Evolutionary conservation across 2,329 filamentous ascomycete species (phyloP).

Genomic region (Raffaelea ambrosiae): DNA sequence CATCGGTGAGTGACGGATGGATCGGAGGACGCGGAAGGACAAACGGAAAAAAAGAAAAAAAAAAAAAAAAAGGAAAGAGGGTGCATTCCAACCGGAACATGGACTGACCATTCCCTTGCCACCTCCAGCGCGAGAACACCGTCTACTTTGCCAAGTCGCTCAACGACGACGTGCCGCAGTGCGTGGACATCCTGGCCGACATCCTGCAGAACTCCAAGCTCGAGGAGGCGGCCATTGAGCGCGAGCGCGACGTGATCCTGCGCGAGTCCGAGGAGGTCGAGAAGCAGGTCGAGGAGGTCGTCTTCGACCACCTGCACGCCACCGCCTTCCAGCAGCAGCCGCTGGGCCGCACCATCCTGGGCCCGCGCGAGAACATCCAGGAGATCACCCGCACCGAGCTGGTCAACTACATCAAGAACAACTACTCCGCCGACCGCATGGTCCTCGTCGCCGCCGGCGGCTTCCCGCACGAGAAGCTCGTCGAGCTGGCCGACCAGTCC

Average conservation of each 20-base stretch:
- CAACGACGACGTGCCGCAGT: constrained; percentile 93
- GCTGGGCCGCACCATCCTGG: constrained; percentile 93
- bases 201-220: constrained; percentile 99
- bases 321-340: constrained; percentile 96
- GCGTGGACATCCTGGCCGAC: constrained; percentile 96
- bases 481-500: constrained; percentile 94
- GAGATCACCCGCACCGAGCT: constrained; percentile 90
- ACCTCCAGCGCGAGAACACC: constrained; percentile 82
- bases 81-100: background rate
- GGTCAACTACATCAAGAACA: constrained; percentile 94
- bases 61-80: background rate
- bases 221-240: constrained; percentile 84
- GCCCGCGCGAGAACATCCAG: constrained; percentile 96
- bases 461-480: constrained; percentile 86
- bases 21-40: background rate
- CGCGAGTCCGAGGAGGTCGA: constrained; percentile 99
- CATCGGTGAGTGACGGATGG: constrained; percentile 59
- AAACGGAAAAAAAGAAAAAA: background rate
- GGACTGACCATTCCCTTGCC: constrained; percentile 8
- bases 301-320: constrained; percentile 97
- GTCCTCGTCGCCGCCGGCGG: constrained; percentile 94
- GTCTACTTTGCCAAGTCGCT: constrained; percentile 99
- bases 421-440: constrained; percentile 99
- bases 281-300: constrained; percentile 99
- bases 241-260: constrained; percentile 97